Conservation (phyloP, 2,329 filamentous ascomycete genomes). For the Pestalotiopsis sp. region DNA sequence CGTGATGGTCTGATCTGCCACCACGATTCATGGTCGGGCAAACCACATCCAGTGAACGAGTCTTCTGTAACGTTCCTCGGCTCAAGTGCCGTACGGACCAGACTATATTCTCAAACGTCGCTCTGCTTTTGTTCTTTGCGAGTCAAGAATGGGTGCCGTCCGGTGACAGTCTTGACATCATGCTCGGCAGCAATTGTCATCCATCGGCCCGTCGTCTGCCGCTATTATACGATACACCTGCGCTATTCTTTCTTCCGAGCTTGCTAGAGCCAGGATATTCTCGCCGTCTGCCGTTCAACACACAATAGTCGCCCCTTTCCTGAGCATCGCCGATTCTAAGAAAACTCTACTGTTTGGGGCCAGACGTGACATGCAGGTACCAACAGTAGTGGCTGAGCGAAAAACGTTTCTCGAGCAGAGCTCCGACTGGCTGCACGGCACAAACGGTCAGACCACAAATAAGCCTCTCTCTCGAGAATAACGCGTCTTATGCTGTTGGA, state of each 20-base stretch:
- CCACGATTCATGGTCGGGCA: not conserved
- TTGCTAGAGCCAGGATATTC: not conserved
- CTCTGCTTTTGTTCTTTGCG: not conserved
- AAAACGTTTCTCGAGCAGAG: too few relatives aligned
- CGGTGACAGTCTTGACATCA: not conserved
- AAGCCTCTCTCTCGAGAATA: too few relatives aligned
- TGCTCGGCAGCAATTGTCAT: not conserved
- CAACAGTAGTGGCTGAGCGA: too few relatives aligned
- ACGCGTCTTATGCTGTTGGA: too few relatives aligned
- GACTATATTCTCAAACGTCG: not conserved
- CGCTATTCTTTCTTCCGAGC: not conserved
- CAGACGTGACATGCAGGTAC: too few relatives aligned
- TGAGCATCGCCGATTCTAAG: too few relatives aligned
- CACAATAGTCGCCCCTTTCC: too few relatives aligned
- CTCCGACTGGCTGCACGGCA: too few relatives aligned
- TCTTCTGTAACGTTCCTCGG: not conserved
- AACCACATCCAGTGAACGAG: not conserved
- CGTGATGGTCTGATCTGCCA: too few relatives aligned
- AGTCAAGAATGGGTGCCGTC: not conserved
- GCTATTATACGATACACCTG: not conserved
- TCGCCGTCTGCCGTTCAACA: too few relatives aligned
- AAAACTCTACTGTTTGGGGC: too few relatives aligned
- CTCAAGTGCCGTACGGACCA: not conserved
- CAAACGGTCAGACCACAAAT: too few relatives aligned
- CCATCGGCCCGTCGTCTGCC: not conserved